phyloP scores from a whole-genome alignment of 768 basidiomycete species.

The Agaricus subrufescens region DNA sequence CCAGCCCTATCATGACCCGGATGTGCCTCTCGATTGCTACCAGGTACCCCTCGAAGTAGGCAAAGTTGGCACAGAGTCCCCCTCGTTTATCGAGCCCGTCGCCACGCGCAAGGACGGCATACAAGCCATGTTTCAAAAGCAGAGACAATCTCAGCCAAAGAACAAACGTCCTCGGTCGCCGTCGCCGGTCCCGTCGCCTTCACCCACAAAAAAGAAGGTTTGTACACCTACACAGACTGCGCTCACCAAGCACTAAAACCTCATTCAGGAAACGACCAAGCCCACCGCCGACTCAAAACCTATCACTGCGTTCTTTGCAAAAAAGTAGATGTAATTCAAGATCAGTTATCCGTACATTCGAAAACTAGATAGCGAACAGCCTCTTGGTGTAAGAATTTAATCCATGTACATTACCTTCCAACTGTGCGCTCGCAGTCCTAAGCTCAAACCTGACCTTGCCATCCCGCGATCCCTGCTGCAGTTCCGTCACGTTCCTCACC shows the following conservation, averaged over 20 bases:
- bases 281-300: background rate
- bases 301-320: slow-evolving; percentile 7
- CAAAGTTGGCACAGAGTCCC: slow-evolving; percentile 81
- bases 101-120: slow-evolving; percentile 81
- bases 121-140: slow-evolving; percentile 74
- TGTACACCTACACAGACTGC: background rate
- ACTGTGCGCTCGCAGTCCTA: slow-evolving; percentile 90
- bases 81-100: slow-evolving; percentile 79
- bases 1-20: slow-evolving; percentile 48
- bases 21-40: slow-evolving; percentile 67
- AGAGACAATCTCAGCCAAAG: slow-evolving; percentile 23
- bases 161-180: background rate
- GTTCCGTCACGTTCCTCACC: slow-evolving; percentile 57
- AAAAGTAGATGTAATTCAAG: background rate
- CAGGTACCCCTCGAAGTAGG: slow-evolving; percentile 88
- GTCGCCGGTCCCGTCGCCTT: background rate
- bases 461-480: slow-evolving; percentile 59
- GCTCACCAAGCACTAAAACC: background rate
- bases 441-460: slow-evolving; percentile 86
- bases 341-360: slow-evolving; percentile 2
- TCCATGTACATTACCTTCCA: slow-evolving; percentile 95
- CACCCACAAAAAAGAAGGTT: slow-evolving; percentile 6
- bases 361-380: slow-evolving; percentile 1
- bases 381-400: slow-evolving; percentile 66
- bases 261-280: background rate